Evolutionary conservation across 306 rosid genomes (phyloP).

Genomic region (Malus orientalis): DNA sequence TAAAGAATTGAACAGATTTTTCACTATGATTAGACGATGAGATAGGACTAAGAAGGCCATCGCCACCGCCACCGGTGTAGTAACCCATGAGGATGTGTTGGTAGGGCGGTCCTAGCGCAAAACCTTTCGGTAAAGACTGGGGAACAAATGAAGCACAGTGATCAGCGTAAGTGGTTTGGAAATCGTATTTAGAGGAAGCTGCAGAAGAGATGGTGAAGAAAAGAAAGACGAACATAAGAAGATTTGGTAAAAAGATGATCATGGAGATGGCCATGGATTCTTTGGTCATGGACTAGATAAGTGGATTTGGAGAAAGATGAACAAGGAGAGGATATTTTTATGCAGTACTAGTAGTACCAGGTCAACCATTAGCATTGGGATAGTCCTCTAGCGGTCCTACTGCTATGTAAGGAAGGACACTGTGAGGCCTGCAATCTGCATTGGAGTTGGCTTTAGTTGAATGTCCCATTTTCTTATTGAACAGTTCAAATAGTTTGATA

Average conservation of each 20-base stretch:
- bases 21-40: no score
- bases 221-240: conserved; percentile 9
- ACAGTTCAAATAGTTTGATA: no score
- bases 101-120: no score
- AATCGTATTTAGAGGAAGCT: neutral
- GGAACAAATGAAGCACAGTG: conserved; percentile 37
- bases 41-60: neutral
- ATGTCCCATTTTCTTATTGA: no score
- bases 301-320: neutral
- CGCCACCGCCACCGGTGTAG: conserved; percentile 17
- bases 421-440: no score
- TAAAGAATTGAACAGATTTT: no score
- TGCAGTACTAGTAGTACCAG: neutral
- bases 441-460: no score
- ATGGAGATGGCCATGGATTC: neutral
- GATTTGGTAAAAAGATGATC: neutral
- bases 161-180: conserved; percentile 17
- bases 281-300: no score
- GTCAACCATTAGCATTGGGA: neutral
- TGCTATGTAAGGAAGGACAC: no score
- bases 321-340: neutral
- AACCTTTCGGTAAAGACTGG: neutral
- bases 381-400: neutral
- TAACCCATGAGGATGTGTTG: conserved; percentile 5
- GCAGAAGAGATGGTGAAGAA: conserved; percentile 4